phyloP scores from a whole-genome alignment of 2,329 filamentous ascomycete species.

The Fusarium transvaalense region DNA sequence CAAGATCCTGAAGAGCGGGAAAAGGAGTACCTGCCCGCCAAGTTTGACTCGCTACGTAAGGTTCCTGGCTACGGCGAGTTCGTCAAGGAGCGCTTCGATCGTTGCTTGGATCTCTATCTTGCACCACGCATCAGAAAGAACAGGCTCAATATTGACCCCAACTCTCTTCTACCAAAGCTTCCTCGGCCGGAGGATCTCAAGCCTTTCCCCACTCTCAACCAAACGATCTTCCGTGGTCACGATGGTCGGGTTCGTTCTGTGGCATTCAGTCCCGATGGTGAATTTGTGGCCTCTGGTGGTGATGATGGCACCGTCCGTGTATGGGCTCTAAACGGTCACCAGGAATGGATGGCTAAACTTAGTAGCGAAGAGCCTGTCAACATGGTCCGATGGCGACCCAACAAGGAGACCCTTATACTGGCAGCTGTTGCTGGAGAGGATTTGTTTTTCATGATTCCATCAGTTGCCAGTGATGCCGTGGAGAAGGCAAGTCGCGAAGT shows the following conservation, averaged over 20 bases:
- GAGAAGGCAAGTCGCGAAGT: conserved; percentile 81
- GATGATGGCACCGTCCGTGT: conserved; percentile 93
- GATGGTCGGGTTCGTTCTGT: conserved; percentile 88
- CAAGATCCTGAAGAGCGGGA: conserved; percentile 91
- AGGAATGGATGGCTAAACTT: conserved; percentile 86
- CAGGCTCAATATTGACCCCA: conserved; percentile 95
- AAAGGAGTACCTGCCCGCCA: conserved; percentile 86
- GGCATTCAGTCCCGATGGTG: conserved; percentile 85
- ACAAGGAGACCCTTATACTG: conserved; percentile 82
- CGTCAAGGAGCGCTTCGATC: conserved; percentile 95
- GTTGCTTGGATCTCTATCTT: conserved; percentile 94
- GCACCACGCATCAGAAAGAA: conserved; percentile 93
- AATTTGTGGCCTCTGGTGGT: conserved; percentile 90
- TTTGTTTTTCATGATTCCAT: conserved; percentile 85
- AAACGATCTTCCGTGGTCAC: conserved; percentile 89
- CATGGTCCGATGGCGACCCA: conserved; percentile 89
- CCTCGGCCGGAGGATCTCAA: conserved; percentile 93
- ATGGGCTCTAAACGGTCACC: conserved; percentile 91
- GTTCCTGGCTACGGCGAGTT: conserved; percentile 92
- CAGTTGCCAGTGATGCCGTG: conserved; percentile 77
- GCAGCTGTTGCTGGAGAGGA: conserved; percentile 87
- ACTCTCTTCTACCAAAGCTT: conserved; percentile 90
- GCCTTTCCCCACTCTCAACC: conserved; percentile 92
- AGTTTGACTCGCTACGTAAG: conserved; percentile 86
- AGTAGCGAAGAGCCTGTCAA: conserved; percentile 85